These are phyloP conservation scores for Boletus reticulatus DNA, from an alignment of 768 basidiomycete species.

Conservation along the genomic window DNA sequence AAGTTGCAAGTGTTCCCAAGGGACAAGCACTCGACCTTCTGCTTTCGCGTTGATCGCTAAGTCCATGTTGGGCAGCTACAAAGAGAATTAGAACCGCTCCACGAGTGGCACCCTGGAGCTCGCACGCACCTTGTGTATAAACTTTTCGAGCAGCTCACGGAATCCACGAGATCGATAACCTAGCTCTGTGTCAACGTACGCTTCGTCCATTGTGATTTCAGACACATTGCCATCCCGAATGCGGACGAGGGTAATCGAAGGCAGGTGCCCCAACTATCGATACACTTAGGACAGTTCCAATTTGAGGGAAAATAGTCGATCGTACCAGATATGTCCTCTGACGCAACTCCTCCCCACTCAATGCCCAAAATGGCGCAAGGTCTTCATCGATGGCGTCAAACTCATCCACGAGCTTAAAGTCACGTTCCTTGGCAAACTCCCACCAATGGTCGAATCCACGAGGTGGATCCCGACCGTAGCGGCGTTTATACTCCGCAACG, in stretches of 20 bases:
- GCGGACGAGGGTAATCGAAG: constrained; percentile 87
- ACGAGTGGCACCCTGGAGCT: not conserved
- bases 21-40: constrained; percentile 89
- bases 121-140: constrained; percentile 55
- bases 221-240: constrained; percentile 60
- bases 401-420: constrained; percentile 84
- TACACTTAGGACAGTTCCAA: not conserved
- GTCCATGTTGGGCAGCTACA: constrained; percentile 88
- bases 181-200: constrained; percentile 61
- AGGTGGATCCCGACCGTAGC: constrained; percentile 81
- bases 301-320: not conserved
- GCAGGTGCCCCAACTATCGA: constrained; percentile 66
- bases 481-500: constrained; percentile 73
- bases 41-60: constrained; percentile 92
- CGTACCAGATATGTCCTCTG: constrained; percentile 56
- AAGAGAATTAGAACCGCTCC: not conserved
- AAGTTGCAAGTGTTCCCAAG: constrained; percentile 82
- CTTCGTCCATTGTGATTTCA: constrained; percentile 55
- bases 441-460: constrained; percentile 93
- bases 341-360: constrained; percentile 72
- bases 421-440: constrained; percentile 68
- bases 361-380: constrained; percentile 79
- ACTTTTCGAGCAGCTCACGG: constrained; percentile 68
- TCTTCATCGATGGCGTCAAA: constrained; percentile 81
- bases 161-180: constrained; percentile 80